Base-by-base conservation (phyloP, 1,284 basidiomycete genomes). In the Ustilago curta region DNA sequence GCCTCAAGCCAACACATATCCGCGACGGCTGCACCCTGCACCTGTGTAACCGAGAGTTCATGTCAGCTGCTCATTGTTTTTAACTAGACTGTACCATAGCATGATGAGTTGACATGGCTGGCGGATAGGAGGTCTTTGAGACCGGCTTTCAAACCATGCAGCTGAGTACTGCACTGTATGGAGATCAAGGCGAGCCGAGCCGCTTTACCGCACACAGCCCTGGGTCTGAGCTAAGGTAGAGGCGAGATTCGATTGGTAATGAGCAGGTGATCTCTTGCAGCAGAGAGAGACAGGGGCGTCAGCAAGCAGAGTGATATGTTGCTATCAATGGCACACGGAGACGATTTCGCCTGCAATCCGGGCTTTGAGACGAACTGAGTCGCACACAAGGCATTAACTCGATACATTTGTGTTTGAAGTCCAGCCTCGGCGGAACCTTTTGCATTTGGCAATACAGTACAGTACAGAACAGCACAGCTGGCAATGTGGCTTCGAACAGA, bases 231-330 rank as follows among this genome's bases (percentile, higher is more conserved):
- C 27, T 37, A 16, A 27, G 35, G 21, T 23, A 4, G 21, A 44
- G 21, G 12, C 9, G 12, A 25, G 43, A 27, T 25, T 16, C 14
- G 43, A 18, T 12, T 21, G 23, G 43, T 4, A n/a, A 2, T n/a
- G 54, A 47, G 19, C 32, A 37, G 44, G 21, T 47, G 54, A 47
- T 37, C 18, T 32, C 11, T 21, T 37, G 42, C 23, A 52, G 29
- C 25, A 29, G 35, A 56, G n/a, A 8, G n/a, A 29, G 35, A 56
- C 19, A 8, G n/a, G 12, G 54, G 43, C 54, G 50, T 52, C 44
- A 58, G 27, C 54, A 68, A 68, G 59, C 65, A 68, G 55, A 58
- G 65, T 49, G 65, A 68, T 51, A 58, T 68, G 55, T 40, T 39
- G 19, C 58, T 43, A 27, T 27, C 7, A 25, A 57, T 31, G 48